Percentiles rank a stretch among this genome's conserved stretches.
Conservation (phyloP, 495 filamentous ascomycete genomes). For the Penicillium paradoxum region DNA sequence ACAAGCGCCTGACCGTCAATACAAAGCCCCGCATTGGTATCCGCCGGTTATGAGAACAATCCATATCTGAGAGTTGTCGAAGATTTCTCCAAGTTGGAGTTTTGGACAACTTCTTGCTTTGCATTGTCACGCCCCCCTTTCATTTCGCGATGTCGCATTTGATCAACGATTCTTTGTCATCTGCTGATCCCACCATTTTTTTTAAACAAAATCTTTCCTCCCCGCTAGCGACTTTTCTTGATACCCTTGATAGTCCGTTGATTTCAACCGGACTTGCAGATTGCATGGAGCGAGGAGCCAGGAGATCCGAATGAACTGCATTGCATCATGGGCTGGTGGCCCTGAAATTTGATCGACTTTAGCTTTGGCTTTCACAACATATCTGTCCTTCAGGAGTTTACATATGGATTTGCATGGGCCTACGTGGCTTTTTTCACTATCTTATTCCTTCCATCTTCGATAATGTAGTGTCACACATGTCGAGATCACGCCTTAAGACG, state of each 20-base stretch:
- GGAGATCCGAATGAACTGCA: background rate
- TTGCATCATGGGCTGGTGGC: background rate
- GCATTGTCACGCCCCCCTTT: background rate
- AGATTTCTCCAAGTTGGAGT: background rate
- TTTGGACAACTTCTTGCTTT: background rate
- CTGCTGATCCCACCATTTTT: background rate
- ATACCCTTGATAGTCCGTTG: constrained; percentile 5
- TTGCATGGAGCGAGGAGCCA: constrained; percentile 1
- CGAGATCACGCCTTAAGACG: too few species aligned
- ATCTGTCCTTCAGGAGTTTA: background rate
- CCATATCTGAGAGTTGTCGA: background rate
- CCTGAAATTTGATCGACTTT: background rate
- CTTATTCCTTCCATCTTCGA: too few species aligned
- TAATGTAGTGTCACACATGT: too few species aligned
- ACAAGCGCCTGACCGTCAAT: constrained; percentile 27
- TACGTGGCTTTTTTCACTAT: too few species aligned
- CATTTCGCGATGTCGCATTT: background rate
- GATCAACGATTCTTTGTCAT: background rate
- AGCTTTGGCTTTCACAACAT: background rate
- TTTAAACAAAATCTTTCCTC: background rate
- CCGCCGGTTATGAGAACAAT: constrained; percentile 29
- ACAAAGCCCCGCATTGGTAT: constrained; percentile 38
- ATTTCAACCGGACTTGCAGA: background rate
- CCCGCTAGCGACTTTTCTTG: constrained; percentile 4
- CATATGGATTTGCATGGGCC: too few species aligned